Base-by-base conservation (phyloP, 768 basidiomycete species). In the Lyophyllum decastes region DNA sequence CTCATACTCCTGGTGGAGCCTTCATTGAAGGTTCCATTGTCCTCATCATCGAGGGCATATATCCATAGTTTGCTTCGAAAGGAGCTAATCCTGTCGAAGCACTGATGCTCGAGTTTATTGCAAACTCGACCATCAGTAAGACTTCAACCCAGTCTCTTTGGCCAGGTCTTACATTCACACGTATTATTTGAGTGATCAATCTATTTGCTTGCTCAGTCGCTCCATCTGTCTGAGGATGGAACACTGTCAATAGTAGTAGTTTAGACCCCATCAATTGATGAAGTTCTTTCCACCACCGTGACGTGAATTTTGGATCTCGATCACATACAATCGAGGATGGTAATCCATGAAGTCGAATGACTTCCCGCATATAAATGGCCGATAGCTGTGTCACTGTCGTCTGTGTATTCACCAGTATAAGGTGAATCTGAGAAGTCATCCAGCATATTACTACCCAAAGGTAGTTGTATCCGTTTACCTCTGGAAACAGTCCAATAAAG, bases 121-220 rank as follows among this genome's bases (percentile, higher is more conserved):
- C 76, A 60, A 80, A 79, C 54, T 79, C 74, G 0, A 68, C 65
- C 49, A 73, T 49, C 2, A 72, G 72, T 0, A 76, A 9, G 8
- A 64, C 62, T 0, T 67, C 56, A 0, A 69, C 61, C 73, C 75
- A 77, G 40, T 78, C 67, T 0, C 60, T 5, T 12, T 33, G 33
- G 12, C 12, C 33, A 33, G 33, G 33, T 33, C 33, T 5, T 33
- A 33, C 33, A 6, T 5, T 12, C 12, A 12, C 5, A 5, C 33
- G 33, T 6, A 33, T 33, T 12, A 33, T 33, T 12, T 33, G 33
- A 5, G 33, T 12, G 12, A 33, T 33, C 33, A 12, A 33, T 12
- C 33, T 5, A 33, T 33, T 33, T 33, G 33, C 33, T 14, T 49
- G 55, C 25, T 40, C n/a, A n/a, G n/a, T n/a, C n/a, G n/a, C n/a